Evolutionary conservation across 305 asterid species (phyloP).

Genomic region (Lippia alba): DNA sequence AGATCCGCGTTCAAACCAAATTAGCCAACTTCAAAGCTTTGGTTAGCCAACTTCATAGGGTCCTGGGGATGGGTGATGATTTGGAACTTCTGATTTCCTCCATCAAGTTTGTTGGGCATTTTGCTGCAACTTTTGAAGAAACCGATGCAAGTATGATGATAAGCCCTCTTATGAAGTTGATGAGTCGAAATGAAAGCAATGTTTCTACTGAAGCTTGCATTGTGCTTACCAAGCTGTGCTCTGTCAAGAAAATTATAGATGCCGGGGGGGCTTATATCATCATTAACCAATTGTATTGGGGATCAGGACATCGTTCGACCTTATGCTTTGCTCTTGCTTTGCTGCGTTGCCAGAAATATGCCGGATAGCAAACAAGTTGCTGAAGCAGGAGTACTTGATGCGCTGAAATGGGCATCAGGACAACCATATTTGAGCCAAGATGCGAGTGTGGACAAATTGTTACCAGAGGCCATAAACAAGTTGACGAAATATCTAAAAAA

Average conservation of each 20-base stretch:
- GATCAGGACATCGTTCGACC: constrained; percentile 69
- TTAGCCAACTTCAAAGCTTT: constrained; percentile 64
- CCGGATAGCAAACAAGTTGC: constrained; percentile 89
- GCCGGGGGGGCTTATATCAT: constrained; percentile 82
- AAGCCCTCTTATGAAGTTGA: constrained; percentile 58
- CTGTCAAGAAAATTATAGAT: constrained; percentile 61
- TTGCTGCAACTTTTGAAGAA: constrained; percentile 64
- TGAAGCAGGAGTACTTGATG: constrained; percentile 61
- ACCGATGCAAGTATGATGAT: constrained; percentile 66
- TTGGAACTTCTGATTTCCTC: constrained; percentile 53
- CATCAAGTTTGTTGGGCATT: constrained; percentile 56
- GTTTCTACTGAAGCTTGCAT: constrained; percentile 54
- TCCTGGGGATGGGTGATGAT: constrained; percentile 47
- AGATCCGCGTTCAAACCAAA: constrained; percentile 69
- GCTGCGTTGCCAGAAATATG: constrained; percentile 66
- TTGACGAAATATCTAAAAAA: too few species aligned
- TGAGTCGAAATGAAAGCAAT: constrained; percentile 58
- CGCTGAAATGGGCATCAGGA: constrained; percentile 87
- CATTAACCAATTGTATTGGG: constrained; percentile 74
- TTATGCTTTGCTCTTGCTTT: constrained; percentile 52
- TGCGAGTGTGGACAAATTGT: constrained; percentile 52
- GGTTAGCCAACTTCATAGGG: constrained; percentile 55
- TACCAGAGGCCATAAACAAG: constrained; percentile 65
- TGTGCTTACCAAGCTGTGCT: constrained; percentile 57
- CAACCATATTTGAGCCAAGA: constrained; percentile 59